Evolutionary conservation across 83 land plant genomes (phyloP).

Genomic region (Diphasiastrum complanatum): DNA sequence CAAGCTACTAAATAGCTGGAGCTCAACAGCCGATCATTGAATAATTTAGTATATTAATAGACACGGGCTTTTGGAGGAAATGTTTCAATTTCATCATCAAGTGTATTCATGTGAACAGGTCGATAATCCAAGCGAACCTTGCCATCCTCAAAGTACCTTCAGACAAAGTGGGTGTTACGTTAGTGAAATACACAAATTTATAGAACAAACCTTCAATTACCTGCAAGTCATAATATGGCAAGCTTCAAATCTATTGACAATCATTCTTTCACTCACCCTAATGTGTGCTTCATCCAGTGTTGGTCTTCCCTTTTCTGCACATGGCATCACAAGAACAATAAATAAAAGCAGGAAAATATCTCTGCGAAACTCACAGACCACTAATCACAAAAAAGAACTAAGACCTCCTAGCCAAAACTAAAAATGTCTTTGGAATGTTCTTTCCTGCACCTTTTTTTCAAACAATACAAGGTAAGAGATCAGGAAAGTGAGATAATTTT

Average conservation of each 20-base stretch:
- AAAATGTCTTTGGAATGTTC: too few relatives aligned
- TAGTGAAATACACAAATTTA: neutral
- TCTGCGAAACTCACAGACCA: neutral
- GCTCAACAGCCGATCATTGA: too few relatives aligned
- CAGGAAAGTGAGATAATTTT: too few relatives aligned
- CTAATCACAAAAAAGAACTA: too few relatives aligned
- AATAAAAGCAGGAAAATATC: neutral
- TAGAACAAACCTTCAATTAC: neutral
- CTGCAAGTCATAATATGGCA: neutral
- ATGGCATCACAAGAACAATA: neutral
- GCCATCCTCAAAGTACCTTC: slow-evolving; percentile 88
- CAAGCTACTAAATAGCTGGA: too few relatives aligned
- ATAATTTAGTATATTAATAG: too few relatives aligned
- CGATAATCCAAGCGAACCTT: slow-evolving; percentile 77
- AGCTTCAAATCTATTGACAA: neutral
- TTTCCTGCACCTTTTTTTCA: too few relatives aligned
- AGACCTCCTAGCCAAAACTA: too few relatives aligned
- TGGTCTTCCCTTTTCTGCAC: slow-evolving; percentile 95
- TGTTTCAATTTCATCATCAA: slow-evolving; percentile 82
- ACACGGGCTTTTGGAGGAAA: slow-evolving; percentile 97
- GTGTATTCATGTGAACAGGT: slow-evolving; percentile 93
- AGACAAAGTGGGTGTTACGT: neutral
- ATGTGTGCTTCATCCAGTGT: slow-evolving; percentile 94
- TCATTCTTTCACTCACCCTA: slow-evolving; percentile 46
- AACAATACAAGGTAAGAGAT: too few relatives aligned